phyloP scores from a whole-genome alignment of 2,329 filamentous ascomycete species.

The Trichophyton rubrum region DNA sequence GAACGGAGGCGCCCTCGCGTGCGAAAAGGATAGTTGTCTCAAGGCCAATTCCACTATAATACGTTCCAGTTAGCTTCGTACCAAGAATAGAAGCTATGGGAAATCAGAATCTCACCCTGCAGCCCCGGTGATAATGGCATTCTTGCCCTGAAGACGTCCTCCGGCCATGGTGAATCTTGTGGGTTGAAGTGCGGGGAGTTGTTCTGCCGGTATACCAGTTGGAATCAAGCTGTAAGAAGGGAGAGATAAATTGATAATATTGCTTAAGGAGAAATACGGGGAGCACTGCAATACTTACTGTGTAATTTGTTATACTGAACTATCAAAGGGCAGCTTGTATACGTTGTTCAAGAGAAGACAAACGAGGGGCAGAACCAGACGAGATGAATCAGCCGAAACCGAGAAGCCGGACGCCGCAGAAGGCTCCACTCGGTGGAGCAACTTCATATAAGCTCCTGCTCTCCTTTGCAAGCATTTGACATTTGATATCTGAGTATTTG shows the following conservation, averaged over 20 bases:
- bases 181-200: background rate
- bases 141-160: slow-evolving; percentile 50
- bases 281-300: background rate
- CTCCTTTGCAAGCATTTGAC: background rate
- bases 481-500: background rate
- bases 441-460: background rate
- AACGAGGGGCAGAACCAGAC: background rate
- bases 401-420: background rate
- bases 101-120: slow-evolving; percentile 49
- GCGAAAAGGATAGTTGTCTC: slow-evolving; percentile 85
- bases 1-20: slow-evolving; percentile 71
- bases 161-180: background rate
- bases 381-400: background rate
- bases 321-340: background rate
- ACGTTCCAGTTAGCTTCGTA: background rate
- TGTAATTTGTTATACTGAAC: background rate
- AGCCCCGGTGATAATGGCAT: slow-evolving; percentile 68
- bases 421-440: background rate
- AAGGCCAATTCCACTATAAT: slow-evolving; percentile 67
- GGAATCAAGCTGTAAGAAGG: background rate
- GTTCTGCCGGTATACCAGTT: background rate
- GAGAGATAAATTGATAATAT: background rate
- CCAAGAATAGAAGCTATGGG: background rate
- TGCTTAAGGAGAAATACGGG: background rate
- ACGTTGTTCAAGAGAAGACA: background rate